phyloP scores from a whole-genome alignment of 2,329 filamentous ascomycete species.

The Neonectria punicea region DNA sequence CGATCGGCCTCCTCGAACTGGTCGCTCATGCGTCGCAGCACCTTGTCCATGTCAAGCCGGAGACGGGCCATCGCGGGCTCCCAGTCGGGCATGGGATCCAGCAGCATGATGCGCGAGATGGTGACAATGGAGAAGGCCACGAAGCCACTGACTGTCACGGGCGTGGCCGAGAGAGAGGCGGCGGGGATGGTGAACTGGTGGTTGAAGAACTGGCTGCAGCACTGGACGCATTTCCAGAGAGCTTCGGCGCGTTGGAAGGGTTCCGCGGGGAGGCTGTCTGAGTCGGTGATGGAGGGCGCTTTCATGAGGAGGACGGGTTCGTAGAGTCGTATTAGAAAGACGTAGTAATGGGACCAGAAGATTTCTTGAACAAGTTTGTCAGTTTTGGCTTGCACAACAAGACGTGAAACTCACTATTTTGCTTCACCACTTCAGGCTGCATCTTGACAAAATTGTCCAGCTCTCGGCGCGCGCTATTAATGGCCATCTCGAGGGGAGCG shows the following conservation, averaged over 20 bases:
- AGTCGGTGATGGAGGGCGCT: constrained; percentile 23
- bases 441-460: constrained; percentile 42
- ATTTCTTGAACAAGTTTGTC: constrained; percentile 39
- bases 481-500: constrained; percentile 47
- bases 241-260: constrained; percentile 47
- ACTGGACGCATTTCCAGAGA: constrained; percentile 51
- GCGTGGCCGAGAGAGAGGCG: constrained; percentile 42
- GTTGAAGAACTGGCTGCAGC: constrained; percentile 41
- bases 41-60: constrained; percentile 46
- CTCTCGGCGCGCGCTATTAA: constrained; percentile 47
- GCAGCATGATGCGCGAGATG: constrained; percentile 48
- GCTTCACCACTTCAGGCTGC: constrained; percentile 35
- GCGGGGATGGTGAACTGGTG: constrained; percentile 41
- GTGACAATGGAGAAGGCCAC: constrained; percentile 51
- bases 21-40: constrained; percentile 43
- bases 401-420: constrained; percentile 30
- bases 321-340: constrained; percentile 49
- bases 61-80: constrained; percentile 46
- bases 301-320: constrained; percentile 50
- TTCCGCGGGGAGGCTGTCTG: constrained; percentile 27
- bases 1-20: constrained; percentile 47
- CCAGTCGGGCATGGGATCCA: constrained; percentile 51
- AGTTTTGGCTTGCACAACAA: background rate
- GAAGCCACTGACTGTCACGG: constrained; percentile 44
- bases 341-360: constrained; percentile 49